phyloP scores from a whole-genome alignment of 768 basidiomycete species.

The Suillus subluteus region DNA sequence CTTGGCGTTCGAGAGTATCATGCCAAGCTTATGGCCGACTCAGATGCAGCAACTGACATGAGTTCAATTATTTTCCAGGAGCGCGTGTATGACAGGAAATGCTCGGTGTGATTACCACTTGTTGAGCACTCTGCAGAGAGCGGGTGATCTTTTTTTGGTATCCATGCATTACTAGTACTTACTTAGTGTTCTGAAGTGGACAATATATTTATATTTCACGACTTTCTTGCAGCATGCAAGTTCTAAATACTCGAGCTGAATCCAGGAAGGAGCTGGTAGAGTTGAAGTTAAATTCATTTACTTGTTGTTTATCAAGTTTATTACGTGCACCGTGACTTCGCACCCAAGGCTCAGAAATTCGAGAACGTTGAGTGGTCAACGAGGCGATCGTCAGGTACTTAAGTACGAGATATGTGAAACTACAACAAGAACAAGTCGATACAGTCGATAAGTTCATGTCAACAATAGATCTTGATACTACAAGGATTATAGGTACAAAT shows the following conservation, averaged over 20 bases:
- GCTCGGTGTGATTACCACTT: neutral
- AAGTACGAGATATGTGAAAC: neutral
- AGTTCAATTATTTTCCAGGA: neutral
- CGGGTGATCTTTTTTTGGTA: neutral
- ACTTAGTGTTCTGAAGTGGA: neutral
- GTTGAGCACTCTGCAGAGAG: neutral
- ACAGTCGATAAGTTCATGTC: neutral
- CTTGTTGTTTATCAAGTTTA: neutral
- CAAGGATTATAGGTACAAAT: neutral
- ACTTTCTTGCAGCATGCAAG: neutral
- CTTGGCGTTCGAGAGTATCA: neutral
- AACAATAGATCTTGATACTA: neutral
- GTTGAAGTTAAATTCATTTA: neutral
- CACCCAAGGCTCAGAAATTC: neutral
- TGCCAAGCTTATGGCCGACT: neutral
- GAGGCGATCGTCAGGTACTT: neutral
- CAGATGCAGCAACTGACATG: neutral
- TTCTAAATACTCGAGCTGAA: neutral
- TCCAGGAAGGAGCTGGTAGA: neutral
- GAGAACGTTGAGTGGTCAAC: neutral
- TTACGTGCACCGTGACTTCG: too few relatives aligned
- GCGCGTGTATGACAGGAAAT: neutral
- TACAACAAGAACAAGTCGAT: neutral
- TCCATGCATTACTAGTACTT: neutral
- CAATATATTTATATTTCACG: neutral